Percentiles rank a stretch among this genome's conserved stretches.
Conservation (phyloP, 2,329 filamentous ascomycete genomes). For the Exophiala mesophila region DNA sequence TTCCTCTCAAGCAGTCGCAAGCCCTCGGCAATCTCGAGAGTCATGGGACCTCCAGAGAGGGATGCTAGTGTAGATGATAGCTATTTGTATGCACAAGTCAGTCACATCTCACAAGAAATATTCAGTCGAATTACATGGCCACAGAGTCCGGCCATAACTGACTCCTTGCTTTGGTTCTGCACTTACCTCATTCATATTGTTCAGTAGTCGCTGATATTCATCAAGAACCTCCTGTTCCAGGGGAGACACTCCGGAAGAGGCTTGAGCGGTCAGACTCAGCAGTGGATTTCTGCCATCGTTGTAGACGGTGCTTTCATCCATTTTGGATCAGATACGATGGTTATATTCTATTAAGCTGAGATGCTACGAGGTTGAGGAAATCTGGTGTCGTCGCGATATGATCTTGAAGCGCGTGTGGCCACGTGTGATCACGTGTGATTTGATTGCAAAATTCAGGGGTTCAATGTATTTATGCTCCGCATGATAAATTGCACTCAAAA, state of each 20-base stretch:
- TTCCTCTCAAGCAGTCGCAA: slow-evolving; percentile 86
- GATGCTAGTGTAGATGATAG: slow-evolving; percentile 57
- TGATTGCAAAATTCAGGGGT: no score
- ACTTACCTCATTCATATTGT: slow-evolving; percentile 83
- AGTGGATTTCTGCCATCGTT: slow-evolving; percentile 13
- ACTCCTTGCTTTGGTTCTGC: no score
- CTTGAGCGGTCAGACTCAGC: slow-evolving; percentile 14
- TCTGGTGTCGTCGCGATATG: no score
- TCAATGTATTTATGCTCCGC: no score
- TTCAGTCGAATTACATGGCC: no score
- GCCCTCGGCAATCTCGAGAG: slow-evolving; percentile 73
- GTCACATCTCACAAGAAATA: neutral
- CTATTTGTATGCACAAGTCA: slow-evolving; percentile 42
- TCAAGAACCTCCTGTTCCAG: slow-evolving; percentile 92
- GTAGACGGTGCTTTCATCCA: slow-evolving; percentile 19
- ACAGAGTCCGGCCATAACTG: no score
- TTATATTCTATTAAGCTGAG: no score
- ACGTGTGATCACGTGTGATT: no score
- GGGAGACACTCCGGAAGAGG: slow-evolving; percentile 38
- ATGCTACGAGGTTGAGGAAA: no score
- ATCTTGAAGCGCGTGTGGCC: no score
- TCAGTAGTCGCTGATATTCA: slow-evolving; percentile 80
- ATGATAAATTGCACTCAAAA: no score
- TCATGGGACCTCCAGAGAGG: slow-evolving; percentile 66
- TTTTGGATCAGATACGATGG: no score